Percentiles rank a stretch among this genome's conserved stretches.
Evolutionary conservation across 192 early-diverging fungal genomes (phyloP).

Genomic region (Mortierella hygrophila): DNA sequence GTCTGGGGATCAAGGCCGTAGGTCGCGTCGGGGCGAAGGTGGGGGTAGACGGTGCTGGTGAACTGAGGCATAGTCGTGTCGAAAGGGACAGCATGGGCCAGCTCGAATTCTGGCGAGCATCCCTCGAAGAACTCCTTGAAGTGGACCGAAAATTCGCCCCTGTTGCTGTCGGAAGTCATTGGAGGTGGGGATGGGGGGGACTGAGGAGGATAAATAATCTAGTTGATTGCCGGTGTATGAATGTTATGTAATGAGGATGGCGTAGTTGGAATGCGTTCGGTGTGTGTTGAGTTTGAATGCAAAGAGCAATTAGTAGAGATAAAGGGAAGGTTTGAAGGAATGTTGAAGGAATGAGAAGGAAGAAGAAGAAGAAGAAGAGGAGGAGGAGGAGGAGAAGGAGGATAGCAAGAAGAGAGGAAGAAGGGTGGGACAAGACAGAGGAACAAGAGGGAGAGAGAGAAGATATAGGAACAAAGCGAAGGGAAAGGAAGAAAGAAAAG

Average conservation of each 20-base stretch:
- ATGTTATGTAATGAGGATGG: no score
- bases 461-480: background rate
- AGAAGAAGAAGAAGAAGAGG: background rate
- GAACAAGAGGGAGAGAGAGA: background rate
- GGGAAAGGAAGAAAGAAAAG: background rate
- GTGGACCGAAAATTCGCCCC: constrained; percentile 23
- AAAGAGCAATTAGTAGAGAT: no score
- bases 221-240: no score
- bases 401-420: background rate
- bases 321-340: no score
- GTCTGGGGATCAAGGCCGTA: constrained; percentile 8
- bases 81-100: constrained; percentile 2
- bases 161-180: background rate
- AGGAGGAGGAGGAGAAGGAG: background rate
- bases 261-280: no score
- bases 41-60: background rate
- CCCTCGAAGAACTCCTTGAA: constrained; percentile 30
- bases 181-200: background rate
- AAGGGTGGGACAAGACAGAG: background rate
- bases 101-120: constrained; percentile 15
- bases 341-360: background rate
- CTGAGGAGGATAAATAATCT: background rate
- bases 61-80: background rate
- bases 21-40: background rate
- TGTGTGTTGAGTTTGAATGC: no score